Evolutionary conservation across 2,329 filamentous ascomycete genomes (phyloP), one percentile per base, ranked within the genome.

Genomic region (Sordariomycetes sp.): DNA sequence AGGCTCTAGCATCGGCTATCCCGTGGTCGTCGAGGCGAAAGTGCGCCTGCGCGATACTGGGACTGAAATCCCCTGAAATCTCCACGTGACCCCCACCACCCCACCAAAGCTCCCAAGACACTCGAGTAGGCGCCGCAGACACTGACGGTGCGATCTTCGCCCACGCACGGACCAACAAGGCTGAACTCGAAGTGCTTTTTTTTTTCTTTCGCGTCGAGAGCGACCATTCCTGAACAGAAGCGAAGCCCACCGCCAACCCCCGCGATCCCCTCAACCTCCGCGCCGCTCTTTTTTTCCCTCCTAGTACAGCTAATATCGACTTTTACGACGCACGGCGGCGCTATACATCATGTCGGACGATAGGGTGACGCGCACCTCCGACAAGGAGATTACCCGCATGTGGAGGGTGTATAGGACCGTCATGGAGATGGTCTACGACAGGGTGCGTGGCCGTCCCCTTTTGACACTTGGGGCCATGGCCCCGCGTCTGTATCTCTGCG

Each of bases 371-470:
- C 76, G 69, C 70, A 74, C 62, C 56, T 58, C 60, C 55, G 60
- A 60, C 24, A 78, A 78, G 68, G 74, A 76, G 70, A 70, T 78
- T 54, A 74, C 80, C 66, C 84, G 88, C 68, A 82, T 96, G 64
- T 99, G 94, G 92, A 88, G 92, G 71, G 90, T 91, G 65, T 95
- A 89, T 83, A 84, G 85, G 72, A 99, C 94, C 10, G 85, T 90
- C 54, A 90, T 95, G 72, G 89, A 99, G 78, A 95, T 99, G 92
- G 86, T 94, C 64, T 78, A 81, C 61, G 94, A 97, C 71, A 77
- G 92, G 70, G 91, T 96, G 81, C 65, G 87, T n/a, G n/a, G 28
- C n/a, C 20, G 15, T 22, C 39, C 32, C 17, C 22, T 24, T 28
- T 34, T 35, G 10, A 20, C 45, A 3, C 7, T 50, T 10, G 13